Percentiles rank a stretch among this genome's conserved stretches.
phyloP scores from a whole-genome alignment of 768 basidiomycete species.

The Stropharia rugosoannulata region DNA sequence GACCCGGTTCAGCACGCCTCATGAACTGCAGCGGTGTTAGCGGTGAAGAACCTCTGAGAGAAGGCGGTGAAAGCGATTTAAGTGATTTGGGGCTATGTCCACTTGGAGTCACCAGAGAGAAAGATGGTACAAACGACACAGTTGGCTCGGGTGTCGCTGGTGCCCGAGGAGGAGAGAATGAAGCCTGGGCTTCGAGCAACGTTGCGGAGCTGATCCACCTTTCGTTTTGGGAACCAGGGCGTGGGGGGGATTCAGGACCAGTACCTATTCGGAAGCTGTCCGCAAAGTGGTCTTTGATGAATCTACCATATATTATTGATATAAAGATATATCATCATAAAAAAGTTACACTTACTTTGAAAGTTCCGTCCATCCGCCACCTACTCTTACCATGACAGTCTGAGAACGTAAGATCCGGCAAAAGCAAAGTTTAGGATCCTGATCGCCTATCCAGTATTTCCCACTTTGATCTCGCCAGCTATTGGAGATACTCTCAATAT shows the following conservation, averaged over 20 bases:
- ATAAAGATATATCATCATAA: constrained; percentile 1
- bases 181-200: constrained; percentile 49
- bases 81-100: constrained; percentile 50
- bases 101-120: constrained; percentile 60
- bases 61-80: constrained; percentile 48
- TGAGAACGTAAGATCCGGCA: constrained; percentile 89
- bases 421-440: constrained; percentile 88
- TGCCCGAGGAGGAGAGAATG: constrained; percentile 7
- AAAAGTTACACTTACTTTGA: constrained; percentile 57
- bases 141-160: constrained; percentile 66
- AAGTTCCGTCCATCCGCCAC: constrained; percentile 92
- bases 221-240: constrained; percentile 55
- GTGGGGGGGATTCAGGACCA: constrained; percentile 65
- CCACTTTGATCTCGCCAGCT: constrained; percentile 93
- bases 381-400: constrained; percentile 95
- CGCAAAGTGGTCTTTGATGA: constrained; percentile 84
- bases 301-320: constrained; percentile 42
- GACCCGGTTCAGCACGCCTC: constrained; percentile 68
- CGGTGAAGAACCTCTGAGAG: constrained; percentile 68
- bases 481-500: constrained; percentile 75
- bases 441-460: constrained; percentile 94
- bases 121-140: constrained; percentile 57
- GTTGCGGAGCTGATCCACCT: constrained; percentile 85
- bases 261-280: constrained; percentile 75
- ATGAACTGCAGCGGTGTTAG: constrained; percentile 84